Conservation (phyloP, 768 basidiomycete species). For the Tremella fuciformis region DNA sequence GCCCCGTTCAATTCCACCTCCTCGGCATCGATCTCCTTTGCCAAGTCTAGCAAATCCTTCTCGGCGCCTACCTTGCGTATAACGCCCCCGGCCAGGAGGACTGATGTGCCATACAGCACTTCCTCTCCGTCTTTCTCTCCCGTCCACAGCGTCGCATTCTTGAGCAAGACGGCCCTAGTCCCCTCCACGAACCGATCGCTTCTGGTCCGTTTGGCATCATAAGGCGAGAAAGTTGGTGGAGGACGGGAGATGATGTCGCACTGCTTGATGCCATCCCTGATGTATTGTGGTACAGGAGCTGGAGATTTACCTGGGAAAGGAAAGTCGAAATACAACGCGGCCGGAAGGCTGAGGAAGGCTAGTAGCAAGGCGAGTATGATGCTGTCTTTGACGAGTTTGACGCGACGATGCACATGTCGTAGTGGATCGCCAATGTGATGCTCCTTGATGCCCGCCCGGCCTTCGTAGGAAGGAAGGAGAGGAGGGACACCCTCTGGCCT, state of each 20-base stretch:
- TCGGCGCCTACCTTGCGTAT: conserved; percentile 60
- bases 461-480: neutral
- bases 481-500: neutral
- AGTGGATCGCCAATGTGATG: neutral
- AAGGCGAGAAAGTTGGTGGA: conserved; percentile 34
- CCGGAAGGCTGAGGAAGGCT: conserved; percentile 6
- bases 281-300: conserved; percentile 23
- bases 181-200: conserved; percentile 54
- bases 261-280: conserved; percentile 43
- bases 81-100: conserved; percentile 65
- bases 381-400: conserved; percentile 4
- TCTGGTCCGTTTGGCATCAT: conserved; percentile 20
- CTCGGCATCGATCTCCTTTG: conserved; percentile 53
- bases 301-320: conserved; percentile 35
- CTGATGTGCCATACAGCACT: conserved; percentile 59
- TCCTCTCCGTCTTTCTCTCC: conserved; percentile 63
- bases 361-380: conserved; percentile 9
- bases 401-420: neutral
- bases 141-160: conserved; percentile 77
- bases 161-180: conserved; percentile 60
- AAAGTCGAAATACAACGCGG: conserved; percentile 22
- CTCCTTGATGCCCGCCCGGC: neutral
- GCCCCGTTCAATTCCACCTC: conserved; percentile 63
- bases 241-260: conserved; percentile 43
- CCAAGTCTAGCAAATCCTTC: conserved; percentile 57